Conservation (phyloP, 495 filamentous ascomycete species). For the Achaetomiella virescens region DNA sequence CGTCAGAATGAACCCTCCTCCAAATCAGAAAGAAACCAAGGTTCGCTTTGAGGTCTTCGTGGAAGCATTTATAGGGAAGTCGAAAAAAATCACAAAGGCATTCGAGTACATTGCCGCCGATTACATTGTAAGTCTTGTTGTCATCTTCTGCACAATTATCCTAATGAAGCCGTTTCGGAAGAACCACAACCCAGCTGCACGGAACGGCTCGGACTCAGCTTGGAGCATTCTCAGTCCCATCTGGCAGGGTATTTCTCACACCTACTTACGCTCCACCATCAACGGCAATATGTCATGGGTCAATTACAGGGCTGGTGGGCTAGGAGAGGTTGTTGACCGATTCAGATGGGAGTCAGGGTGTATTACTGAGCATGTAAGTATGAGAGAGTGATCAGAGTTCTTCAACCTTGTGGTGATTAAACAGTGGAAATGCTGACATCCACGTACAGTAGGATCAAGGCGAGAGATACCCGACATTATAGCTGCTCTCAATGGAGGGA, state of each 20-base stretch:
- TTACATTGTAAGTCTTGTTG: conserved; percentile 29
- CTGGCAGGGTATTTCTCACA: conserved; percentile 25
- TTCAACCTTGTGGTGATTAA: neutral
- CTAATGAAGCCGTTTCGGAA: too few species aligned
- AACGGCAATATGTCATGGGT: conserved; percentile 32
- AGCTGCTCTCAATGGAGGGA: too few species aligned
- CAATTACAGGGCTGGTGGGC: conserved; percentile 22
- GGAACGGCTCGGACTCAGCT: conserved; percentile 34
- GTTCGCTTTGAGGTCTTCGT: conserved; percentile 30
- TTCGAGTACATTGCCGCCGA: conserved; percentile 32
- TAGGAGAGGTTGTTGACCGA: conserved; percentile 35
- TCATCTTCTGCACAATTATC: neutral
- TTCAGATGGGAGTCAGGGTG: conserved; percentile 37
- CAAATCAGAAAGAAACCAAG: conserved; percentile 20
- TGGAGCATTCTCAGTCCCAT: conserved; percentile 32
- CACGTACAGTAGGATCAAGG: conserved; percentile 12
- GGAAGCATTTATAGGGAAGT: conserved; percentile 28
- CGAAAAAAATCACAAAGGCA: conserved; percentile 33
- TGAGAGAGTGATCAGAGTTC: neutral
- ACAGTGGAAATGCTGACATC: too few species aligned
- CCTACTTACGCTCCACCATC: conserved; percentile 26
- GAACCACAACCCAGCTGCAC: conserved; percentile 36
- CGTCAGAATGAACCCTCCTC: conserved; percentile 15
- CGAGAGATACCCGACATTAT: conserved; percentile 4
- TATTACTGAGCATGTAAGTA: conserved; percentile 38